Base-by-base conservation (phyloP, 192 early-diverging fungal genomes). In the Rhizoclosmatium globosum region DNA sequence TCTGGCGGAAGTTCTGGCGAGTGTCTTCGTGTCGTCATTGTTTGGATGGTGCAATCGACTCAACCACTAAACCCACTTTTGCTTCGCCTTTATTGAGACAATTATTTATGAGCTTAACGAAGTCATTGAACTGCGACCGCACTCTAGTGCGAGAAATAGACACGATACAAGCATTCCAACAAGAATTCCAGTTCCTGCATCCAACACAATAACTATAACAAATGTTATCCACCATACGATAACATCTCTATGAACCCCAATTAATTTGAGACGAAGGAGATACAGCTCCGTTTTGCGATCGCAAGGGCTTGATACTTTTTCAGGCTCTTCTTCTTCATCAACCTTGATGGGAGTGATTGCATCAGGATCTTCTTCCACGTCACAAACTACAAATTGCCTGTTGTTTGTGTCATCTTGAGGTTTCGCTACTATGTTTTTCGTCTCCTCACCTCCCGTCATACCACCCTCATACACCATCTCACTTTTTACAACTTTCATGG, bases 181-280 rank as follows among this genome's bases (percentile, higher is more conserved):
- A 4, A 69, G 23, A 61, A 78, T 61, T 13, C 77, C 77, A 13
- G 77, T 42, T 3, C 77, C 77, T 4, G 59, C 68, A 43, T 78
- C 77, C 50, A 78, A 60, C 4, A 69, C 39, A 56, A 78, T 44
- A n/a, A 78, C 77, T 19, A 17, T 17, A 2, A 61, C 48, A 0
- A 78, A 71, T 41, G 77, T 78, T 47, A 31, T 38, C 66, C 66
- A 78, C 77, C 77, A 78, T 4, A 59, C 39, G 21, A 69, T 39
- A 48, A 59, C 56, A 23, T 74, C 72, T 13, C 46, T 7, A 47
- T 74, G 47, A 17, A 74, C 59, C 4, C 9, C 19, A 11, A 74
- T n/a, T 2, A 43, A 48, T 38, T 38, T 50, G 38, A 78, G 57
- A 66, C 44, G 15, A 19, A 78, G 50, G 2, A 67, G n/a, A 43